Percentiles rank a stretch among this genome's conserved stretches.
Conservation (phyloP, 225 moss, liverwort and hornwort species). For the Lunularia cruciata region DNA sequence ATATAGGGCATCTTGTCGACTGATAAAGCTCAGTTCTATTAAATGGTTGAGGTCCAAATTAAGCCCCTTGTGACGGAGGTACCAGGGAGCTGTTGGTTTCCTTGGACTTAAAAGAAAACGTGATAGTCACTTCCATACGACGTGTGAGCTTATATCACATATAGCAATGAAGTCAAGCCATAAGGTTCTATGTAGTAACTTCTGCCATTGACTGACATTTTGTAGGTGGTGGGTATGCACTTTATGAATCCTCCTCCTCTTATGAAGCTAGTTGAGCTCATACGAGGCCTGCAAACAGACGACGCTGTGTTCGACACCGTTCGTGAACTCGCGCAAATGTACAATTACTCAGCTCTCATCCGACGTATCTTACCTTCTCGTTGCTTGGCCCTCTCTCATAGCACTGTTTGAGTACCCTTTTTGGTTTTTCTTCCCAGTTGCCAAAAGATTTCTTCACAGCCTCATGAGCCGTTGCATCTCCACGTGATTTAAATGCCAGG, state of each 20-base stretch:
- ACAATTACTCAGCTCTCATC: not conserved
- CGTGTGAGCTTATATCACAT: too few relatives aligned
- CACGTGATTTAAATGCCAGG: too few relatives aligned
- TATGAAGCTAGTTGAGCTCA: conserved; percentile 95
- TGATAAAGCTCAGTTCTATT: too few relatives aligned
- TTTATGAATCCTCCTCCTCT: conserved; percentile 96
- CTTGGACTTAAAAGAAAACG: too few relatives aligned
- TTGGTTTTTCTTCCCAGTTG: too few relatives aligned
- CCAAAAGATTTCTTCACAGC: too few relatives aligned
- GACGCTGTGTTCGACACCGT: conserved; percentile 65
- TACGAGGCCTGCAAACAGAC: conserved; percentile 70
- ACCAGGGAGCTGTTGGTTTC: too few relatives aligned
- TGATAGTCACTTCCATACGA: too few relatives aligned
- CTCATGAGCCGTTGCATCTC: too few relatives aligned
- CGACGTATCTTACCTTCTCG: not conserved
- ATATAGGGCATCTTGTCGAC: not conserved
- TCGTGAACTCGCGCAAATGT: conserved; percentile 73
- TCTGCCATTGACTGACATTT: not conserved
- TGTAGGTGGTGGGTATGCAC: conserved; percentile 96
- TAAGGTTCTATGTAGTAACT: not conserved
- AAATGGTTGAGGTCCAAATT: too few relatives aligned
- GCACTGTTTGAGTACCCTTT: not conserved
- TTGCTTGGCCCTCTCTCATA: not conserved
- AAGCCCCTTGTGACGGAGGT: too few relatives aligned
- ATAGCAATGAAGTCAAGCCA: not conserved